A percentile compares a stretch with the other conserved stretches of the same genome.
These are phyloP conservation scores for Gardenia jasminoides DNA, from an alignment of 257 asterid species.

Conservation along the genomic window DNA sequence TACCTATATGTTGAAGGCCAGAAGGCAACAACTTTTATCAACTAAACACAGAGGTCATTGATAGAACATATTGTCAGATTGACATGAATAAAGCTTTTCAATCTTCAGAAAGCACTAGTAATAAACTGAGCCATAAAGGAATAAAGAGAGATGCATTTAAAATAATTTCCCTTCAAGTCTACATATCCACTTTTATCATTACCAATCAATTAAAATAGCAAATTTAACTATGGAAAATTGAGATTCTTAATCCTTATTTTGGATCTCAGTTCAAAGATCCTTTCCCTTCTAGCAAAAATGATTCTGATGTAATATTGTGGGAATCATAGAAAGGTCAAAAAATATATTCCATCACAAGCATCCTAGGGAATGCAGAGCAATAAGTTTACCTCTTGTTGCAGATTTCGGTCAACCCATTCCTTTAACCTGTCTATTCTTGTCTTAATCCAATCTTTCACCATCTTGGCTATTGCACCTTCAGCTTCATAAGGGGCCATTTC, in stretches of 20 bases:
- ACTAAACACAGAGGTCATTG: background rate
- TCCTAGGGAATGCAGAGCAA: background rate
- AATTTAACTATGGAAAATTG: background rate
- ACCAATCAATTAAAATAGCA: background rate
- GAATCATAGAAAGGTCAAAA: background rate
- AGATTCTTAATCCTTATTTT: background rate
- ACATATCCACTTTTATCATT: background rate
- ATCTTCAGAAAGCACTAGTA: background rate
- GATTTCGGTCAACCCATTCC: constrained; percentile 91
- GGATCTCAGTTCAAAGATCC: background rate
- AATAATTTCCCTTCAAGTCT: background rate
- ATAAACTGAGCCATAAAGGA: background rate
- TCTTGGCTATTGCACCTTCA: constrained; percentile 77
- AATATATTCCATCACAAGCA: background rate
- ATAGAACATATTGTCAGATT: background rate
- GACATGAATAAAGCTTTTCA: background rate
- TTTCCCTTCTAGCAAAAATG: background rate
- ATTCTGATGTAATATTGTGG: background rate
- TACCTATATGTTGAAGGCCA: constrained; percentile 40
- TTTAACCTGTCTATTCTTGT: constrained; percentile 76
- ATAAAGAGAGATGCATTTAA: background rate
- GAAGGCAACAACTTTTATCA: background rate
- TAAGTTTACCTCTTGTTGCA: constrained; percentile 91
- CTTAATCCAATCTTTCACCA: constrained; percentile 92
- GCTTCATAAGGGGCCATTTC: constrained; percentile 99